These are phyloP conservation scores for Chaetomium olivaceum DNA, from an alignment of 2,329 filamentous ascomycete species.

Conservation along the genomic window DNA sequence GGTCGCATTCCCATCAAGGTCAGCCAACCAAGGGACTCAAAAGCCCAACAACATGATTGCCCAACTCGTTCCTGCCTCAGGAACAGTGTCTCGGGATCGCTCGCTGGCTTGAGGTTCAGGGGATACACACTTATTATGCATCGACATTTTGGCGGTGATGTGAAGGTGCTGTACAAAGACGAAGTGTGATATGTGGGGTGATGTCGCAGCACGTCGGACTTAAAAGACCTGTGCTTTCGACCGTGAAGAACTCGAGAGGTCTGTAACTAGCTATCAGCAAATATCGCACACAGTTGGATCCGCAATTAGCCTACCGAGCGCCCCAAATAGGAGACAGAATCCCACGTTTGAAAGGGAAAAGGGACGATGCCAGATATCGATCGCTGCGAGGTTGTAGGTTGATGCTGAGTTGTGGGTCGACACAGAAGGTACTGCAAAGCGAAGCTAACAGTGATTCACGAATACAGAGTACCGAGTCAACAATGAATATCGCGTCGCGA, in stretches of 20 bases:
- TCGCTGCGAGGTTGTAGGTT: background rate
- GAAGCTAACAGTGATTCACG: background rate
- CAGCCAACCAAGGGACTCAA: background rate
- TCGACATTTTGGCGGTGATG: conserved; percentile 37
- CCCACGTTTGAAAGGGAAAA: background rate
- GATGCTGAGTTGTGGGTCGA: conserved; percentile 7
- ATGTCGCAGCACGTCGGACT: background rate
- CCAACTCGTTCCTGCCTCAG: background rate
- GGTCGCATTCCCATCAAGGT: background rate
- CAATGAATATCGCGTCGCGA: conserved; percentile 6
- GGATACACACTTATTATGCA: conserved; percentile 39
- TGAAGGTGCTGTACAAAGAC: background rate
- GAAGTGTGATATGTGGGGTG: background rate
- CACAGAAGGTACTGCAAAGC: background rate
- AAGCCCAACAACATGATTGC: background rate
- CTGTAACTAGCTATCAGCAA: background rate
- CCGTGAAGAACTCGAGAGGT: background rate
- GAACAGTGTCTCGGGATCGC: background rate
- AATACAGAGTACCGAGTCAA: background rate
- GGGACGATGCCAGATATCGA: background rate
- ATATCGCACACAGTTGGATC: background rate
- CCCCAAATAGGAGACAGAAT: background rate
- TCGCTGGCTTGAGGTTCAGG: background rate
- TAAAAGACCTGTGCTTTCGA: background rate
- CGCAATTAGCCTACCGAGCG: background rate